Evolutionary conservation across 2,329 filamentous ascomycete species (phyloP), one percentile per base, ranked within the genome.

Genomic region (Bipolaris zeicola): DNA sequence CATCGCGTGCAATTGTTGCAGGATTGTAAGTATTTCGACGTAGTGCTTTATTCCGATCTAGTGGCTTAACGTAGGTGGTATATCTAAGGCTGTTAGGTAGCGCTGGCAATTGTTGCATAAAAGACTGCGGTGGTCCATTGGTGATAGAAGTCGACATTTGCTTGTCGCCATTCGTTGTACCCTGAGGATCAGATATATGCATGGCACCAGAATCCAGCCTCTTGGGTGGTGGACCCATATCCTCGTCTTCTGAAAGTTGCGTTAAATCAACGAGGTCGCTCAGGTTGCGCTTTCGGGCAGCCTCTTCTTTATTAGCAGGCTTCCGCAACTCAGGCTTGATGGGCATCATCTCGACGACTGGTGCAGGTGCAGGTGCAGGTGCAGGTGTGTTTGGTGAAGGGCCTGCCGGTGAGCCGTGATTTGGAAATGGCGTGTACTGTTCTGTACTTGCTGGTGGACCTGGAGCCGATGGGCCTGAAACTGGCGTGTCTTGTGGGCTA

Each of bases 1-100:
- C 80, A 67, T 89, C 86, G 48, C 85, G 77, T 4, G 86, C 87
- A 57, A 89, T 87, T 0, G 85, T 89, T 42, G 81, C 79, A 1
- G 83, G 80, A 65, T 89, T 81, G 66, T 89, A 89, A 14, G 73
- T 78, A 5, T 78, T 78, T 57, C 82, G 82, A 24, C 78, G 75
- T 5, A 79, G 71, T 7, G 80, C 80, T 36, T 80, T 78, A 49
- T 78, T 78, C 46, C 73, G 76, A 60, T 80, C 77, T 14, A 87
- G 66, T 0, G 77, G 75, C 59, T 81, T 76, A 3, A 82, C 79
- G 34, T 82, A 67, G 6, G 46, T 57, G 24, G 48, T 38, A 43
- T 66, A 52, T 20, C 68, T 62, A 28, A 70, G 36, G 24, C 67
- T 65, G 7, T 34, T 62, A 7, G 61, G 57, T 28, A 62, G 33